Conservation (phyloP, 805 yeast species). For the Ogataea chonburiensis region DNA sequence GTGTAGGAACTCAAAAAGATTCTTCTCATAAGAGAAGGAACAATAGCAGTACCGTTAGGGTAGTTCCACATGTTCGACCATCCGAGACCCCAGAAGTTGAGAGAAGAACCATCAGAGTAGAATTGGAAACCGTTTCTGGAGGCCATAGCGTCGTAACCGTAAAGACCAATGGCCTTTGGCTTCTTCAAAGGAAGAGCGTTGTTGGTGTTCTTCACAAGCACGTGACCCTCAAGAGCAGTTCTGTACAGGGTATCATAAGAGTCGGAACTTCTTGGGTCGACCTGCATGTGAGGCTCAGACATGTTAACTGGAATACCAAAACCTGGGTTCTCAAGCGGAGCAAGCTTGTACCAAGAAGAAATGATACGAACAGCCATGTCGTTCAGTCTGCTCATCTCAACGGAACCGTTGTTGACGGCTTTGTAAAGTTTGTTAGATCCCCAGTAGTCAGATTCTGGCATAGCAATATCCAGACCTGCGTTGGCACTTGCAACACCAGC, state of each 20-base stretch:
- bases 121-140: background rate
- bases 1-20: constrained; percentile 10
- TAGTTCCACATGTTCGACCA: constrained; percentile 5
- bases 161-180: constrained; percentile 41
- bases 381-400: constrained; percentile 51
- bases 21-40: background rate
- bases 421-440: constrained; percentile 50
- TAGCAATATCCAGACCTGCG: constrained; percentile 63
- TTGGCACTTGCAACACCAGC: constrained; percentile 54
- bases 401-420: constrained; percentile 54
- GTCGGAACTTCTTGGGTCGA: constrained; percentile 49
- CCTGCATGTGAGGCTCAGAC: constrained; percentile 52
- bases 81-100: constrained; percentile 12
- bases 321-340: constrained; percentile 37
- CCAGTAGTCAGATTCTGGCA: constrained; percentile 57
- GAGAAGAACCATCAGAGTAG: no score
- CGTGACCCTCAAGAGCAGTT: constrained; percentile 57
- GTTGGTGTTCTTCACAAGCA: constrained; percentile 52
- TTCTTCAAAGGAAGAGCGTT: constrained; percentile 54
- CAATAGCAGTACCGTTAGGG: constrained; percentile 12
- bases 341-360: constrained; percentile 53
- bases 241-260: constrained; percentile 48
- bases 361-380: constrained; percentile 63
- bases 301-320: constrained; percentile 49
- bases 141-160: constrained; percentile 18